Conservation (phyloP, 1,284 basidiomycete genomes). For the Tylopilus sp. region DNA sequence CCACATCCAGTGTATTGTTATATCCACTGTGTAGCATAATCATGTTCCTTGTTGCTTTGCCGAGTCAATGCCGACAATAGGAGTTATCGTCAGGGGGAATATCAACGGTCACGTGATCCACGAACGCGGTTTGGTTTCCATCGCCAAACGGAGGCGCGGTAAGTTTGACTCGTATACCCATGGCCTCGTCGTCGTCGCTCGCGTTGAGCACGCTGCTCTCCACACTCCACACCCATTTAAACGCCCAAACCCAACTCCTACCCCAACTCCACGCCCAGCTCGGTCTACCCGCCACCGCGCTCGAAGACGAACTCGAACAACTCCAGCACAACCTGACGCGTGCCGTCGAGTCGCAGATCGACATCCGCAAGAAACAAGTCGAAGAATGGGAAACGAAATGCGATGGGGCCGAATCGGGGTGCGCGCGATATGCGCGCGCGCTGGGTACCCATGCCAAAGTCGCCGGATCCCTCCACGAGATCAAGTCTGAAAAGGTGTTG, state of each 20-base stretch:
- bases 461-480: conserved; percentile 65
- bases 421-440: conserved; percentile 70
- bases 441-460: conserved; percentile 78
- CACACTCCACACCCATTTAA: conserved; percentile 81
- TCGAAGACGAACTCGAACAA: conserved; percentile 76
- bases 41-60: too few relatives aligned
- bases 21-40: conserved; percentile 9
- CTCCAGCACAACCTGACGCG: conserved; percentile 76
- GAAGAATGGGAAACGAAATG: conserved; percentile 77
- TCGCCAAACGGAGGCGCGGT: conserved; percentile 22
- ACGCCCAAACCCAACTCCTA: conserved; percentile 78
- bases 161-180: conserved; percentile 23
- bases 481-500: conserved; percentile 68
- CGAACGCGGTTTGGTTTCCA: conserved; percentile 33
- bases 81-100: conserved; percentile 34
- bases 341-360: conserved; percentile 77
- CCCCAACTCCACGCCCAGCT: conserved; percentile 80
- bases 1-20: not conserved
- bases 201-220: conserved; percentile 73
- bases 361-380: conserved; percentile 73
- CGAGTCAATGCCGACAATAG: too few relatives aligned
- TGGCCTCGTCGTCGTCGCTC: conserved; percentile 46
- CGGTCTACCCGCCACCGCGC: conserved; percentile 76
- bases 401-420: conserved; percentile 68
- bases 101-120: conserved; percentile 38